These are phyloP conservation scores for Jackrogersella multiformis DNA, from an alignment of 495 filamentous ascomycete genomes.

Conservation along the genomic window DNA sequence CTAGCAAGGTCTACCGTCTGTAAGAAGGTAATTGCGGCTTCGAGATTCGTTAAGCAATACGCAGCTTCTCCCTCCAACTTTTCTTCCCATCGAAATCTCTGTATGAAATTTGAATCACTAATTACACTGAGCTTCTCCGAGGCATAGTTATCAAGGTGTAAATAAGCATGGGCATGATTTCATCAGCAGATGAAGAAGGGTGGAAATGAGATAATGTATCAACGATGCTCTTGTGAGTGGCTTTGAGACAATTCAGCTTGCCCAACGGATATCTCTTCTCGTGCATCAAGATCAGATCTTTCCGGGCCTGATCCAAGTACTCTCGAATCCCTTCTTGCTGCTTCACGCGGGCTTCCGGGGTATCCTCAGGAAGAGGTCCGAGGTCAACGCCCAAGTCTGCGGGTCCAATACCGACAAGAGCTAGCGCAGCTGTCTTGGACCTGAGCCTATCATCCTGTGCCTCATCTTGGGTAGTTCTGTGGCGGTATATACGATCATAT, in stretches of 20 bases:
- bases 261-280: slow-evolving; percentile 86
- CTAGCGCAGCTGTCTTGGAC: slow-evolving; percentile 90
- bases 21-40: slow-evolving; percentile 94
- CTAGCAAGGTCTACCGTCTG: slow-evolving; percentile 96
- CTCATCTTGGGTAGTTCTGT: slow-evolving; percentile 91
- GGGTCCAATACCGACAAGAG: slow-evolving; percentile 87
- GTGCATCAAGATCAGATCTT: slow-evolving; percentile 82
- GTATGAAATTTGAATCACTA: slow-evolving; percentile 93
- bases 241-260: slow-evolving; percentile 88
- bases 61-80: slow-evolving; percentile 93
- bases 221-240: slow-evolving; percentile 92
- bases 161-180: slow-evolving; percentile 95
- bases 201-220: slow-evolving; percentile 80
- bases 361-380: slow-evolving; percentile 55
- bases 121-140: slow-evolving; percentile 88
- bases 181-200: slow-evolving; percentile 93
- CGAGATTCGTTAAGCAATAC: slow-evolving; percentile 95
- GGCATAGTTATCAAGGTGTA: slow-evolving; percentile 92
- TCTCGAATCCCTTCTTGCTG: slow-evolving; percentile 76
- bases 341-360: slow-evolving; percentile 61
- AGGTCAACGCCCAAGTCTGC: slow-evolving; percentile 87
- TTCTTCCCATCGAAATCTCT: slow-evolving; percentile 85
- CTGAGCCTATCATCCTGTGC: slow-evolving; percentile 93
- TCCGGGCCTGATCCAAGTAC: slow-evolving; percentile 76
- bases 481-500: slow-evolving; percentile 88